These are phyloP conservation scores for Hirsutella rhossiliensis DNA, from an alignment of 2,329 filamentous ascomycete genomes.

Conservation along the genomic window DNA sequence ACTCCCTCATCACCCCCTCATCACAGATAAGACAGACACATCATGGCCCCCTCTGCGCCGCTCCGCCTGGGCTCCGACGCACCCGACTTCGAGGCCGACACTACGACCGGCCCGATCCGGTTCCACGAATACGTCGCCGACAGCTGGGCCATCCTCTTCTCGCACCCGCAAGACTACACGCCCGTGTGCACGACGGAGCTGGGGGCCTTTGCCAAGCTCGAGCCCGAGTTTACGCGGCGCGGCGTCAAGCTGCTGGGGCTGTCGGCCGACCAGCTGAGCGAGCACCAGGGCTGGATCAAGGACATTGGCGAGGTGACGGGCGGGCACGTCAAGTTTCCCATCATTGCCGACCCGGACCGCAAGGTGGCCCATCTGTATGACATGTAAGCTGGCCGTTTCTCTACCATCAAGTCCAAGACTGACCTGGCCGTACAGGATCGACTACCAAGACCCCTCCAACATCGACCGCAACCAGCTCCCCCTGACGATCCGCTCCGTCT, in stretches of 20 bases:
- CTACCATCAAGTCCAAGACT: background rate
- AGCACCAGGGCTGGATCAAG: slow-evolving; percentile 81
- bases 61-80: slow-evolving; percentile 56
- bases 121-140: slow-evolving; percentile 73
- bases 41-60: slow-evolving; percentile 11
- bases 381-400: slow-evolving; percentile 42
- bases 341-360: slow-evolving; percentile 69
- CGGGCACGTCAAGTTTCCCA: slow-evolving; percentile 60
- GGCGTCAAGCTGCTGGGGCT: slow-evolving; percentile 87
- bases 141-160: slow-evolving; percentile 75
- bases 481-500: slow-evolving; percentile 90
- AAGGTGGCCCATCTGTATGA: slow-evolving; percentile 67
- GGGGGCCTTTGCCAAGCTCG: slow-evolving; percentile 81
- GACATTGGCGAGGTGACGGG: slow-evolving; percentile 74
- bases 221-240: slow-evolving; percentile 77
- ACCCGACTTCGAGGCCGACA: slow-evolving; percentile 76
- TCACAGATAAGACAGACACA: background rate
- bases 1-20: no score
- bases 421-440: slow-evolving; percentile 37
- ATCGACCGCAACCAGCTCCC: slow-evolving; percentile 73
- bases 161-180: slow-evolving; percentile 82
- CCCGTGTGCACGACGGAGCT: slow-evolving; percentile 95
- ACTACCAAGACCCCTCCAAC: slow-evolving; percentile 72
- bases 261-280: slow-evolving; percentile 73
- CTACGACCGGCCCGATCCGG: slow-evolving; percentile 65